Conservation (phyloP, 2,329 filamentous ascomycete species). For the Fusarium pseudoanthophilum region DNA sequence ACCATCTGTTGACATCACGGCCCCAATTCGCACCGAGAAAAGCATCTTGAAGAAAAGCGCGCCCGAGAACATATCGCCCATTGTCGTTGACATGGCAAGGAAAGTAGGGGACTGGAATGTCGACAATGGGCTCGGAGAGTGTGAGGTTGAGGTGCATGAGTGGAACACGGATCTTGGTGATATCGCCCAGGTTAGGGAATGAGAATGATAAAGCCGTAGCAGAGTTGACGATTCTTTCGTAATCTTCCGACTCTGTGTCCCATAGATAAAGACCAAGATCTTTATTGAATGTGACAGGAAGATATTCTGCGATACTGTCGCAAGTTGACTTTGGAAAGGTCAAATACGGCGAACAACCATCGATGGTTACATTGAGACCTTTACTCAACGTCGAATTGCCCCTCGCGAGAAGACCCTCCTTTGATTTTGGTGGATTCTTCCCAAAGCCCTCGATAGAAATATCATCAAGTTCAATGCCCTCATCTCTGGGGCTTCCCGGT, state of each 20-base stretch:
- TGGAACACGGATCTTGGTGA: constrained; percentile 1
- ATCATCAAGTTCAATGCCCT: constrained; percentile 6
- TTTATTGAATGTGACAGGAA: neutral
- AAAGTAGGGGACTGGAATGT: constrained; percentile 35
- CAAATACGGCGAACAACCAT: constrained; percentile 4
- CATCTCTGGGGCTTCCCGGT: neutral
- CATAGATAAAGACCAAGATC: constrained; percentile 5
- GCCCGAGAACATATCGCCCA: constrained; percentile 50
- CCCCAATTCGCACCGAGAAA: constrained; percentile 57
- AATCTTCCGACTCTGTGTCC: neutral
- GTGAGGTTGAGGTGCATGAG: constrained; percentile 21
- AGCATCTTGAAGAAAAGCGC: constrained; percentile 57
- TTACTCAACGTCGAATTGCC: neutral
- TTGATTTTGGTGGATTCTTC: neutral
- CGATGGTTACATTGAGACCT: neutral
- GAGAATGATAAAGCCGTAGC: neutral
- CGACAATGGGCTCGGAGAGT: neutral
- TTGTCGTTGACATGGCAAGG: constrained; percentile 51
- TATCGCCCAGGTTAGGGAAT: neutral
- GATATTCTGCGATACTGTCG: neutral
- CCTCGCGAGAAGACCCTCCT: neutral
- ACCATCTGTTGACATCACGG: constrained; percentile 27
- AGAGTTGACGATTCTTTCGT: neutral
- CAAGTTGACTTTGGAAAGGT: constrained; percentile 11
- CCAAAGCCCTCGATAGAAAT: constrained; percentile 1